Evolutionary conservation across 176 grass and related monocot genomes (phyloP), one percentile per base, ranked within the genome.

Genomic region (Zea mays): DNA sequence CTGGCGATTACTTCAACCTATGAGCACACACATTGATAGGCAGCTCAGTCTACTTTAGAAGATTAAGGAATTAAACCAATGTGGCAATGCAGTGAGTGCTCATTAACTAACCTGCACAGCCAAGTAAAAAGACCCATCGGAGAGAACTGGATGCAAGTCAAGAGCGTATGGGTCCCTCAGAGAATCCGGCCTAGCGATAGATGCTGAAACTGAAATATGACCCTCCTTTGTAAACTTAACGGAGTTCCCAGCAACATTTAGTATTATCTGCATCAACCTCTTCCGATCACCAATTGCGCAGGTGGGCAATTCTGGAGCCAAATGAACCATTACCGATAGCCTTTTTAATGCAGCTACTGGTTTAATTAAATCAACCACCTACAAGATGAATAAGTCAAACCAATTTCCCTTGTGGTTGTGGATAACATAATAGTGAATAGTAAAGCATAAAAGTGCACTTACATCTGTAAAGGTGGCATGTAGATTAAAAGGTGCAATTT

Each of bases 201-300:
- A 92, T 63, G 89, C 89, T 62, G 72, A 73, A 19, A 98, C 76
- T 63, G 87, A 90, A 81, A 94, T 75, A 33, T 92, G 87, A 35
- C 92, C 96, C 85, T 94, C 89, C 56, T 88, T 94, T 65, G 96
- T 98, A 67, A 92, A 94, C 67, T 98, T 92, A 44, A 98, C 52
- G 9, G 96, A 90, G 73, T 98, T 98, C 9, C 91, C 87, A 81
- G 83, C 76, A 88, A 98, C 76, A 90, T 98, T 98, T 62, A 98
- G 69, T 21, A 98, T 86, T 63, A 89, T 89, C 63, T 94, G 96
- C 87, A 92, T 84, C 33, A 94, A 79, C 17, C 91, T 86, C 67
- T 94, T 94, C 59, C 78, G 89, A 72, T 98, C 96, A 48, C 96
- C 96, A 83, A 90, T 78, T 52, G 89, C 87, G 43, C 73, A 85